Evolutionary conservation across 495 filamentous ascomycete species (phyloP).

Genomic region (Entonaema liquescens): DNA sequence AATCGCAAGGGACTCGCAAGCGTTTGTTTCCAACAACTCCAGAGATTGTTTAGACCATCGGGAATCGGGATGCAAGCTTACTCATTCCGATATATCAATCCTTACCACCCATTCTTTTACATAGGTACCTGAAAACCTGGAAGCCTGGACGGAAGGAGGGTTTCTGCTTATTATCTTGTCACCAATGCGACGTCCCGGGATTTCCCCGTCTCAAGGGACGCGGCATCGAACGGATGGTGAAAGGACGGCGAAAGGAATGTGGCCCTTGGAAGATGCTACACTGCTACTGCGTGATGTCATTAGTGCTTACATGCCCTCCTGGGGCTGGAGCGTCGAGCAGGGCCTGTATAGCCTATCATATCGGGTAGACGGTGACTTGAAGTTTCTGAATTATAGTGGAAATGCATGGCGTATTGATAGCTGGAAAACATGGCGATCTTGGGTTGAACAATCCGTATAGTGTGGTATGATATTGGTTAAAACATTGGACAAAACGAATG

Average conservation of each 20-base stretch:
- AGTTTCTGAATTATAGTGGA: not conserved
- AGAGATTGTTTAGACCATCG: not conserved
- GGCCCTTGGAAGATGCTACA: not conserved
- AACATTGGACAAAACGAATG: not conserved
- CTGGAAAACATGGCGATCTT: not conserved
- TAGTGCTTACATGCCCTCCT: conserved; percentile 21
- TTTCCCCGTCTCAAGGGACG: not conserved
- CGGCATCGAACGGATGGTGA: not conserved
- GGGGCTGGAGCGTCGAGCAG: conserved; percentile 14
- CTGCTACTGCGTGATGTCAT: conserved; percentile 15
- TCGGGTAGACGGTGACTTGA: not conserved
- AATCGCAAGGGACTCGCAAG: not conserved
- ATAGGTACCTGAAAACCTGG: not conserved
- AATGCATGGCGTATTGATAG: not conserved
- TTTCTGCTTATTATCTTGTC: not conserved
- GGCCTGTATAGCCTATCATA: conserved; percentile 10
- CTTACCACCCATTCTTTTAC: not conserved
- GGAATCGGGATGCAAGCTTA: not conserved
- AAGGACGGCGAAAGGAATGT: not conserved
- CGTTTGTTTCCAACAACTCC: not conserved
- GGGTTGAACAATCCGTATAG: not conserved
- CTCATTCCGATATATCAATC: not conserved
- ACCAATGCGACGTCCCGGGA: not conserved
- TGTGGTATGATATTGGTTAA: not conserved
- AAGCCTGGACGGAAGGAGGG: not conserved